phyloP scores from a whole-genome alignment of 2,329 filamentous ascomycete genomes.

The Alternaria brassicae region DNA sequence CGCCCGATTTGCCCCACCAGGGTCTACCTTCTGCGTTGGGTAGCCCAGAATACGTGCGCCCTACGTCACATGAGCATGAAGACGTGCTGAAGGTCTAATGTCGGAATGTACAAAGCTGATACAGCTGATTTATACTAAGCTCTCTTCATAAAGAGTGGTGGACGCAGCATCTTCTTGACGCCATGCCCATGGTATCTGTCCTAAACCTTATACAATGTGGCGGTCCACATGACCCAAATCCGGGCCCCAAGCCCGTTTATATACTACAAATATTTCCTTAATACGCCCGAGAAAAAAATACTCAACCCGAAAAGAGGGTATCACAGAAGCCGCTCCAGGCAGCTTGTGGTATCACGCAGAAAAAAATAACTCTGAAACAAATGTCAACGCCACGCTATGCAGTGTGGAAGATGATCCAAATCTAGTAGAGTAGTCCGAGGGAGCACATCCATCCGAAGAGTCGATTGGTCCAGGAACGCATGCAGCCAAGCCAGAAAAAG shows the following conservation, averaged over 20 bases:
- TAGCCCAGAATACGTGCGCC: background rate
- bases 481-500: conserved; percentile 32
- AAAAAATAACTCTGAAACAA: conserved; percentile 24
- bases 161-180: conserved; percentile 1
- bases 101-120: conserved; percentile 16
- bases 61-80: background rate
- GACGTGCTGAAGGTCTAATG: background rate
- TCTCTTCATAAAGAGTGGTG: conserved; percentile 16
- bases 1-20: conserved; percentile 24
- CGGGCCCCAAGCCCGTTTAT: conserved; percentile 6
- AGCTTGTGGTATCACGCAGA: conserved; percentile 35
- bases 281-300: conserved; percentile 7
- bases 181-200: conserved; percentile 14
- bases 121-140: conserved; percentile 31
- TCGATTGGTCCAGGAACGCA: conserved; percentile 16
- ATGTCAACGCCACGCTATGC: conserved; percentile 39
- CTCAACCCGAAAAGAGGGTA: conserved; percentile 26
- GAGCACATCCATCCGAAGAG: conserved; percentile 2
- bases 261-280: conserved; percentile 9
- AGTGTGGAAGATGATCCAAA: conserved; percentile 14
- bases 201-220: conserved; percentile 10
- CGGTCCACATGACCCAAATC: conserved; percentile 3
- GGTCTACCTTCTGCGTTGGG: conserved; percentile 17
- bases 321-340: conserved; percentile 26
- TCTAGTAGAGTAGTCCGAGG: conserved; percentile 4